Evolutionary conservation across 306 rosid genomes (phyloP), one percentile per base, ranked within the genome.

Genomic region (Quercus bicolor): DNA sequence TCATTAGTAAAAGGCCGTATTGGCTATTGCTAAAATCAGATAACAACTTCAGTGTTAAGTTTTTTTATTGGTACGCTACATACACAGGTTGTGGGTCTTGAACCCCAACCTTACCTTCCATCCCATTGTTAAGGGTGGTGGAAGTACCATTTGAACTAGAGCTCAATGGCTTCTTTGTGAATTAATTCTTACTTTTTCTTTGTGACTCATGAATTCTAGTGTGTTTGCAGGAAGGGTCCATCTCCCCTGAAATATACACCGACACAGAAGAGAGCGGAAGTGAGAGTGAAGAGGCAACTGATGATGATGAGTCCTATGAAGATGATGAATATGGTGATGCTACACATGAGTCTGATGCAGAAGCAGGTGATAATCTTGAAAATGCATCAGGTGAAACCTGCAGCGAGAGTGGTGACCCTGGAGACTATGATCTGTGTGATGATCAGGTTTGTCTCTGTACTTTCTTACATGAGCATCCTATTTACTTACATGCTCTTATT

Each of bases 231-330:
- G 98, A 93, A 85, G 96, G 94, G 79, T 81, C 86, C 40, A 62
- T 75, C 71, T 81, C 94, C 65, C 94, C 90, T 53, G 97, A 91
- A 52, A 76, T 90, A 77, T 91, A 96, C 89, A 80, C 87, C 2
- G 96, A 93, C 77, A 71, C 97, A 6, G 97, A 91, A 75, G 98
- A 90, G 55, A 88, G 92, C 86, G 92, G 85, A 70, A 90, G 90
- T 70, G 98, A 86, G 84, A 86, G 91, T 18, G 99, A 85, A 66
- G 98, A 90, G 82, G 97, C 76, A 56, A 85, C 91, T 31, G 98
- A 91, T 70, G 96, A 87, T 81, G 97, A 88, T 6, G 77, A 84
- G 78, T 95, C 94, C 59, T 91, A 90, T 70, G 94, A 95, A 37
- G 97, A 90, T 24, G 94, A 89, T 78, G 89, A 90, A 43, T 73